Base-by-base conservation (phyloP, 129 eudicot species). In the Helianthus tuberosus region DNA sequence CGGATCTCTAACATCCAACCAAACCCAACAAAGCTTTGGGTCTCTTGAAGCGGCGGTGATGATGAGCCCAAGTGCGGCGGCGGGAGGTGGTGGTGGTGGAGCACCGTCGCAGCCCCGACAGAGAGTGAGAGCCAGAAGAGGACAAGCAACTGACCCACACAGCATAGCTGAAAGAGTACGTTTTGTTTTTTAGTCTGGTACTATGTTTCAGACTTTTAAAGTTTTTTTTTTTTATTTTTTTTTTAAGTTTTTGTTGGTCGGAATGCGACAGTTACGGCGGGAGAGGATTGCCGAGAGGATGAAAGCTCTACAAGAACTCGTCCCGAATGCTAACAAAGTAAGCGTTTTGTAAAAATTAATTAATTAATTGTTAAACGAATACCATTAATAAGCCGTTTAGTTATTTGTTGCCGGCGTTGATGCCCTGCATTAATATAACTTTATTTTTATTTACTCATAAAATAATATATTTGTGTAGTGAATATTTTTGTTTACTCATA, bases 61-160 rank as follows among this genome's bases (percentile, higher is more conserved):
- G 29, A 75, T 81, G 82, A 80, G 62, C 68, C 90, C 84, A n/a
- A 78, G 49, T 71, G 59, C 39, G 52, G 53, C 84, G 10, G 73
- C 86, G 72, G 87, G 83, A 6, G 72, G 90, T 51, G 84, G 84
- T 0, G 78, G 84, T 41, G 93, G 90, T 6, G 85, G 84, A 35
- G 75, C 83, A 23, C 72, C 84, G 55, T 78, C 89, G 58, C 96
- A 89, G 84, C 96, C 96, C 10, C 79, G 88, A 17, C 98, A 92
- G 85, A 84, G 92, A 65, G 90, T 88, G 15, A 82, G 97, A 76
- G 97, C 97, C 4, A 83, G 92, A 52, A 82, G 97, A 80, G 97
- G 97, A 77, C 97, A 91, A 77, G 96, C 97, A 23, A 91, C 96
- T 54, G 94, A 91, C 75, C 97, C 97, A 50, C 95, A 91, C 73